phyloP scores from a whole-genome alignment of 805 yeast species.

The Starmerella floricola region DNA sequence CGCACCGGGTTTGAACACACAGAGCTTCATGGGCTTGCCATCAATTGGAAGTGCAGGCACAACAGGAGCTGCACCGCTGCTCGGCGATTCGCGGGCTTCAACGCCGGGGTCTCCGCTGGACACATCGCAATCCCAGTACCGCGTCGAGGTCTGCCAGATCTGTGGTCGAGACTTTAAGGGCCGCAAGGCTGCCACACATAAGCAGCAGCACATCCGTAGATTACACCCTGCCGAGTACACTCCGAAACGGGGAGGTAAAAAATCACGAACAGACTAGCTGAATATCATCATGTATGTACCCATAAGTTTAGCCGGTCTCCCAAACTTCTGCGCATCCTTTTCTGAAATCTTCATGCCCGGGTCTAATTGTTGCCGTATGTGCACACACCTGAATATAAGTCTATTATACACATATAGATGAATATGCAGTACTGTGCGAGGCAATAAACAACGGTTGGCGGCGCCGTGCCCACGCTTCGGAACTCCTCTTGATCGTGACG shows the following conservation, averaged over 20 bases:
- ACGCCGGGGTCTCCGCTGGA: constrained; percentile 17
- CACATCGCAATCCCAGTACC: constrained; percentile 12
- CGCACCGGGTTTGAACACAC: neutral
- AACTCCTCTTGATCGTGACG: too few species aligned
- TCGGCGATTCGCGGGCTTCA: constrained; percentile 9
- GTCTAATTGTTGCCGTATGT: too few species aligned
- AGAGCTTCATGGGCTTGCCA: neutral
- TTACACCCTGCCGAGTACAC: constrained; percentile 37
- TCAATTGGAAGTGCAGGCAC: neutral
- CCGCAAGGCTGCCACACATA: constrained; percentile 37
- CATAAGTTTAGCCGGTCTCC: too few species aligned
- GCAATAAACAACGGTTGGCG: too few species aligned
- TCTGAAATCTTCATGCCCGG: too few species aligned
- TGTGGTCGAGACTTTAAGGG: constrained; percentile 38
- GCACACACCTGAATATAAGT: too few species aligned
- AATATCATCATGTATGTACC: too few species aligned
- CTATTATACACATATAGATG: too few species aligned
- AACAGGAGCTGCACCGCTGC: neutral
- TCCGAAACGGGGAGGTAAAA: constrained; percentile 38
- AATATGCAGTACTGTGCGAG: too few species aligned
- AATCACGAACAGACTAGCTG: constrained; percentile 16
- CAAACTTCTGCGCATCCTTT: too few species aligned
- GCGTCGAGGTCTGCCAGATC: constrained; percentile 32
- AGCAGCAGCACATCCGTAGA: constrained; percentile 38
- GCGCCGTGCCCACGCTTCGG: too few species aligned